These are phyloP conservation scores for Aurinia saxatilis DNA, from an alignment of 345 rosid species.

Conservation along the genomic window DNA sequence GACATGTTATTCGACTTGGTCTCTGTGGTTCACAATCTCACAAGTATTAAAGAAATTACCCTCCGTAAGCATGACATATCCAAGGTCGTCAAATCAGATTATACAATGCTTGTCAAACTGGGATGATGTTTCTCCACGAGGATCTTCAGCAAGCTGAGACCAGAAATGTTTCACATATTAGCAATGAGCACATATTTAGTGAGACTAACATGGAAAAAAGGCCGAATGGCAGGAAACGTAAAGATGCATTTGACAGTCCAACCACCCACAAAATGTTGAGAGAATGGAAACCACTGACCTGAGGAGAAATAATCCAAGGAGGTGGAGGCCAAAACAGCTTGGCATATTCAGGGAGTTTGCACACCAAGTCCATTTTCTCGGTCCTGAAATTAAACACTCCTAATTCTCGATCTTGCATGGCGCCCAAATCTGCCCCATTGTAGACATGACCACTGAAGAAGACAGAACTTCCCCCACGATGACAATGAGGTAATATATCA, in stretches of 20 bases:
- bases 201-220: not conserved
- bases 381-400: constrained; percentile 64
- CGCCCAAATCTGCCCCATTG: constrained; percentile 32
- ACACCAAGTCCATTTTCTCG: constrained; percentile 42
- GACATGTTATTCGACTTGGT: not conserved
- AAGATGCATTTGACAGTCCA: not conserved
- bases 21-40: constrained; percentile 1
- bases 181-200: not conserved
- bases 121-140: constrained; percentile 20
- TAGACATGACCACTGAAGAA: constrained; percentile 54
- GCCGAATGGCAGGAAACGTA: not conserved
- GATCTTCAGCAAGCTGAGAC: constrained; percentile 11
- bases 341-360: constrained; percentile 38
- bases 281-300: constrained; percentile 38
- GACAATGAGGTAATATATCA: constrained; percentile 35
- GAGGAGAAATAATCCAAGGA: constrained; percentile 44
- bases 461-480: constrained; percentile 49
- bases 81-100: not conserved
- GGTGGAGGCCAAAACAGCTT: constrained; percentile 93
- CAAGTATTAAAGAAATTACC: not conserved
- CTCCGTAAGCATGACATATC: not conserved
- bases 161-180: not conserved
- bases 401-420: constrained; percentile 34
- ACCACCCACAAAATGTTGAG: not conserved
- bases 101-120: not conserved